Base-by-base conservation (phyloP, 495 filamentous ascomycete species). In the Articulospora tetracladia region DNA sequence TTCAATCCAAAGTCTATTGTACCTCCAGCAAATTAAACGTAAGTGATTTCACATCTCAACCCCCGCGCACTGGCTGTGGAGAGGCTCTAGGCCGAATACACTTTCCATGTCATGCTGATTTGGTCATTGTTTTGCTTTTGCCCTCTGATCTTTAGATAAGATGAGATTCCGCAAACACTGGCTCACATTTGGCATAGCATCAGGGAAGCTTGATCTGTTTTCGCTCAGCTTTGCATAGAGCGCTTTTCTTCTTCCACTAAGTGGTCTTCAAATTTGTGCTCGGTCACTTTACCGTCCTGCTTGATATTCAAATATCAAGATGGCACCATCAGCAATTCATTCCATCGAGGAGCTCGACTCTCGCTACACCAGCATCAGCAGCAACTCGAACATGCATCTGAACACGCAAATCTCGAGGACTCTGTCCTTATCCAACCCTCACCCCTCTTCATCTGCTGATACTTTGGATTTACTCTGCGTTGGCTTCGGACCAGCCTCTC, bases 401-500 rank as follows among this genome's bases (percentile, higher is more conserved):
- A 24, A 27, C 47, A 50, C 8, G 19, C 24, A 24, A 4, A 50
- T 50, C 20, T 22, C 2, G 8, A 44, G 39, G 39, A 44, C 39
- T 15, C 15, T 44, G 39, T 44, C 39, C 39, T 19, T 12, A n/a
- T 12, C 39, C 10, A 44, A 3, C 23, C 25, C 28, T 24, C 25
- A 27, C 4, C 15, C 24, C 19, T 50, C 53, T 34, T 62, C 58
- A 8, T 24, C 59, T 53, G 54, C 59, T 27, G 50, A 53, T 11
- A 19, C 47, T n/a, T 36, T 64, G 64, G 93, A 97, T 66, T 72
- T 98, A 24, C 76, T 97, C 48, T 97, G 93, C 72, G 82, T 97
- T 30, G 93, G 93, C 32, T 98, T 97, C 67, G 93, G 93, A 1
- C 93, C 93, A 12, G 93, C 93, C 13, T 94, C 92, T 58, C 82